Conservation (phyloP, 2,329 filamentous ascomycete genomes). For the Calycina marina region DNA sequence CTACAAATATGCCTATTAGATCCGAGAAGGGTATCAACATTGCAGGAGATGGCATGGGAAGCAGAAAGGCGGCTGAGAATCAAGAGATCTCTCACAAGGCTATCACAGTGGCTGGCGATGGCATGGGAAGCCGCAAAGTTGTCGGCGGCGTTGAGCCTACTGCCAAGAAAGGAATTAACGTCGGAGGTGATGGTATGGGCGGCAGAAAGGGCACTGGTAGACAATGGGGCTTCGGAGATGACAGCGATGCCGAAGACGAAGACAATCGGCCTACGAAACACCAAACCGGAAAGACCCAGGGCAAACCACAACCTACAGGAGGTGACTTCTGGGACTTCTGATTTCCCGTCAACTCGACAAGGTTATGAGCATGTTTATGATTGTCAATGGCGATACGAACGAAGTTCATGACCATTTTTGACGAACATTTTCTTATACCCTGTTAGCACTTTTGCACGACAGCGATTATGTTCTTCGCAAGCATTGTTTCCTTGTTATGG, state of each 20-base stretch:
- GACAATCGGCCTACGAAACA: conserved; percentile 16
- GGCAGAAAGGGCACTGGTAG: conserved; percentile 26
- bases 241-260: conserved; percentile 29
- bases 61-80: conserved; percentile 40
- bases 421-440: no score
- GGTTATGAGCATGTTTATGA: conserved; percentile 1
- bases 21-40: conserved; percentile 14
- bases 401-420: neutral
- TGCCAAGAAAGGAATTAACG: conserved; percentile 24
- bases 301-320: conserved; percentile 16
- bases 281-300: conserved; percentile 16
- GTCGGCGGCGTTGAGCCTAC: conserved; percentile 34
- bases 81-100: conserved; percentile 30
- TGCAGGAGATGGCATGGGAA: conserved; percentile 51
- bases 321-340: conserved; percentile 26
- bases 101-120: conserved; percentile 27
- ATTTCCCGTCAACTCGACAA: neutral
- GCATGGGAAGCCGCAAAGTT: conserved; percentile 31
- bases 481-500: no score
- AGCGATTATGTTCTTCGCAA: no score
- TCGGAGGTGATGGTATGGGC: conserved; percentile 29
- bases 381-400: conserved; percentile 2
- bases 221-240: conserved; percentile 42
- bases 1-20: conserved; percentile 13
- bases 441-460: no score